A percentile compares a stretch with the other conserved stretches of the same genome.
phyloP scores from a whole-genome alignment of 108 stramenopile genomes.

The Skeletonema marinoi region DNA sequence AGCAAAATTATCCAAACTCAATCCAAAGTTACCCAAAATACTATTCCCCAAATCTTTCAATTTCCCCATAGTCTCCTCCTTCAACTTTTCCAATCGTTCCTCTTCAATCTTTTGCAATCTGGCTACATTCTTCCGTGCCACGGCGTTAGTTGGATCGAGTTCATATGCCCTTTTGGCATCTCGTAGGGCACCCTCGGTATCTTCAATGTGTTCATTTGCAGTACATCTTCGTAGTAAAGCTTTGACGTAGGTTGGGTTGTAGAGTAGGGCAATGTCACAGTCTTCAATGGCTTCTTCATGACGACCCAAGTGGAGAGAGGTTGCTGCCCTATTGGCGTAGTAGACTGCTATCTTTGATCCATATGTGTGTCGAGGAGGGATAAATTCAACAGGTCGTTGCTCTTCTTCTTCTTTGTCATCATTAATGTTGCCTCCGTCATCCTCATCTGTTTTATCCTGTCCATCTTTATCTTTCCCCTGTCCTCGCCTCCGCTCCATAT shows the following conservation, averaged over 20 bases:
- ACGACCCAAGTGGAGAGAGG: conserved; percentile 58
- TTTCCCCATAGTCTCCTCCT: conserved; percentile 93
- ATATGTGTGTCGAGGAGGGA: conserved; percentile 52
- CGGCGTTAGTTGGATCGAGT: conserved; percentile 66
- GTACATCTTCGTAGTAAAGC: conserved; percentile 82
- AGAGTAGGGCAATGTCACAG: conserved; percentile 67
- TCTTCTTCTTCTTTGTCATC: conserved; percentile 5
- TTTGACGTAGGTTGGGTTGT: conserved; percentile 84
- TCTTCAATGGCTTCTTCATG: conserved; percentile 79
- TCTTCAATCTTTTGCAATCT: conserved; percentile 76
- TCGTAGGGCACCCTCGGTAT: conserved; percentile 64
- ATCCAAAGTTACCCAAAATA: conserved; percentile 94
- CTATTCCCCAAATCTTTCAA: conserved; percentile 97
- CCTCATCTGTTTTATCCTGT: conserved; percentile 17
- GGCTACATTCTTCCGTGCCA: conserved; percentile 51
- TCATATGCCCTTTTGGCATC: conserved; percentile 75
- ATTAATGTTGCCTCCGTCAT: conserved; percentile 1
- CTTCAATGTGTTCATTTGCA: conserved; percentile 62
- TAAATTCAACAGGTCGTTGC: conserved; percentile 1
- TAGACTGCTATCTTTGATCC: conserved; percentile 68
- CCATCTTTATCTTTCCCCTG: conserved; percentile 7
- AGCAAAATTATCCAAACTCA: conserved; percentile 96
- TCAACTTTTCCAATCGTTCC: conserved; percentile 89
- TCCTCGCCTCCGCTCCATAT: conserved; percentile 16
- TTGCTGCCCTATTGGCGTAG: conserved; percentile 86